Percentiles rank a stretch among this genome's conserved stretches.
Conservation (phyloP, 805 yeast genomes). For the Lachancea kluyveri region DNA sequence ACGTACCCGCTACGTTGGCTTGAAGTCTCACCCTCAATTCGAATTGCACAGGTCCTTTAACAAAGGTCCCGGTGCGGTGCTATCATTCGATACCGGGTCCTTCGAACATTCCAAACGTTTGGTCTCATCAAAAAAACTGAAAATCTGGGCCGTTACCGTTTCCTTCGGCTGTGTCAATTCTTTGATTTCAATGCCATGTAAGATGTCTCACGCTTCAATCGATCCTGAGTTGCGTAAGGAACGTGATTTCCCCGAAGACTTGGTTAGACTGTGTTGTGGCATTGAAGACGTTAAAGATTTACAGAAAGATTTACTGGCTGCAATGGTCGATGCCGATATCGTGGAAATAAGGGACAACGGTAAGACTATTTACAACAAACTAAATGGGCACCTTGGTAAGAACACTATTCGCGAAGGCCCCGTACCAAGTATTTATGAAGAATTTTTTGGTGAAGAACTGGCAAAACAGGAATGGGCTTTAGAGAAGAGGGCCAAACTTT, state of each 20-base stretch:
- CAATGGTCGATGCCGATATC: conserved; percentile 63
- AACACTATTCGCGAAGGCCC: conserved; percentile 17
- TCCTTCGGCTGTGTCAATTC: conserved; percentile 94
- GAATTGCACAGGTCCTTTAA: conserved; percentile 72
- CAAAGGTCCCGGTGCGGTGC: conserved; percentile 83
- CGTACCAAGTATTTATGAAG: conserved; percentile 19
- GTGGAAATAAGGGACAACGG: conserved; percentile 30
- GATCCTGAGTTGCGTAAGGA: conserved; percentile 81
- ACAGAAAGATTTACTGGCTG: conserved; percentile 69
- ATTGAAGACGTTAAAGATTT: conserved; percentile 79
- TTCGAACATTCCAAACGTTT: conserved; percentile 59
- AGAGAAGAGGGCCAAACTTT: conserved; percentile 5
- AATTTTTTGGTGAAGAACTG: conserved; percentile 14
- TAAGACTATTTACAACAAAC: conserved; percentile 18
- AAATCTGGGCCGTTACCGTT: conserved; percentile 82
- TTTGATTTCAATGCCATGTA: conserved; percentile 87
- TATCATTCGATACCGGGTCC: conserved; percentile 82
- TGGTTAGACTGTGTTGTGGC: conserved; percentile 85
- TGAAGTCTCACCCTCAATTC: conserved; percentile 74
- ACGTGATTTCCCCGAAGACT: conserved; percentile 88
- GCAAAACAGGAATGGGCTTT: conserved; percentile 2
- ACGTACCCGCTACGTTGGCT: conserved; percentile 81
- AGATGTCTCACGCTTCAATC: conserved; percentile 96
- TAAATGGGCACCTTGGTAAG: conserved; percentile 15
- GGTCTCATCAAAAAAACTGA: conserved; percentile 54